Evolutionary conservation across 1,284 basidiomycete species (phyloP).

Genomic region (Tylopilus orsonianus): DNA sequence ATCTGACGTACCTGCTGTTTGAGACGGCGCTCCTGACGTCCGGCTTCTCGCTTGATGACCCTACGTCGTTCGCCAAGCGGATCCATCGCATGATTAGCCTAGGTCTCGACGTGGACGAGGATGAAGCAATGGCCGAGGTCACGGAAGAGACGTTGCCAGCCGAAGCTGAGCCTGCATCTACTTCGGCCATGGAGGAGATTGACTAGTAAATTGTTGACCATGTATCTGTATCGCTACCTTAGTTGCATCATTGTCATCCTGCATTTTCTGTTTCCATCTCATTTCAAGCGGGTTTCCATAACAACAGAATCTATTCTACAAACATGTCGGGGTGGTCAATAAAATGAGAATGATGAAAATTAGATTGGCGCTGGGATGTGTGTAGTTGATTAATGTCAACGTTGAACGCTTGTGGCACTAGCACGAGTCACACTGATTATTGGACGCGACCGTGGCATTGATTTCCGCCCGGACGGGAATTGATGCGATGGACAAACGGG

Average conservation of each 20-base stretch:
- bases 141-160: constrained; percentile 40
- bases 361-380: no score
- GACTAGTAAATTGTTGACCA: constrained; percentile 48
- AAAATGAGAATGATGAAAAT: no score
- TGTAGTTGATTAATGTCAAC: no score
- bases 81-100: constrained; percentile 96
- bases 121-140: constrained; percentile 41
- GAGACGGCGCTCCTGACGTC: constrained; percentile 95
- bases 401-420: no score
- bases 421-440: constrained; percentile 3
- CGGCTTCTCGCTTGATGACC: constrained; percentile 95
- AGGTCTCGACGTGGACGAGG: constrained; percentile 82
- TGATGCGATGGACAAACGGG: no score
- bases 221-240: constrained; percentile 32
- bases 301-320: no score
- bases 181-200: constrained; percentile 85
- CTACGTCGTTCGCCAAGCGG: constrained; percentile 91
- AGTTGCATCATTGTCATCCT: constrained; percentile 29
- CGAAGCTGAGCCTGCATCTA: constrained; percentile 58
- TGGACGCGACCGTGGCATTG: not conserved
- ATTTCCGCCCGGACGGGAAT: not conserved
- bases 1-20: constrained; percentile 93
- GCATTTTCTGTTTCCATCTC: constrained; percentile 6
- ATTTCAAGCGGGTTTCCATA: constrained; percentile 4
- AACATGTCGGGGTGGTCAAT: no score